Percentiles rank a stretch among this genome's conserved stretches.
Conservation (phyloP, 371 early-diverging fungal species). For the Conidiobolus incongruus region DNA sequence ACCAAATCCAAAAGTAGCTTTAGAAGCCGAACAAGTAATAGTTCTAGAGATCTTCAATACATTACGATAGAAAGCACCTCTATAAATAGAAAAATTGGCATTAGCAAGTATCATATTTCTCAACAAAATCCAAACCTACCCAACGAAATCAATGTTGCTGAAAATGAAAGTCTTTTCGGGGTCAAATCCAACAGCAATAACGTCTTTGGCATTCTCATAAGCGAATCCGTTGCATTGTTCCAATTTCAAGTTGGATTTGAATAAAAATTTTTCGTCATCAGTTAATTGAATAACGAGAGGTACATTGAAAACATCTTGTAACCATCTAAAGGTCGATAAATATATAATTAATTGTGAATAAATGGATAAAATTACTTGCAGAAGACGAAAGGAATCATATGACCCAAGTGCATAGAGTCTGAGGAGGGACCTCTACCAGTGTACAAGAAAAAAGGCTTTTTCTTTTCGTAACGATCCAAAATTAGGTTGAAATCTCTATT, state of each 20-base stretch:
- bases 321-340: conserved; percentile 28
- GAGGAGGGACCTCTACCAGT: conserved; percentile 99
- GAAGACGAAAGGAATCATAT: conserved; percentile 96
- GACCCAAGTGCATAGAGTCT: conserved; percentile 96
- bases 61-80: conserved; percentile 79
- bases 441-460: conserved; percentile 96
- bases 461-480: conserved; percentile 76
- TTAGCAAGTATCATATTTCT: too few species aligned
- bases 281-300: conserved; percentile 98
- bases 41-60: conserved; percentile 66
- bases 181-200: conserved; percentile 96
- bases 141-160: conserved; percentile 78
- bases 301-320: conserved; percentile 94
- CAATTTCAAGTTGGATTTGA: conserved; percentile 75
- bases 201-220: conserved; percentile 85
- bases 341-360: not conserved
- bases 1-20: conserved; percentile 80
- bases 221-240: conserved; percentile 70
- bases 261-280: conserved; percentile 99
- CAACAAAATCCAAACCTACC: too few species aligned
- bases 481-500: conserved; percentile 73
- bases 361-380: conserved; percentile 52
- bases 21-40: conserved; percentile 65
- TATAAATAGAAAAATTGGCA: too few species aligned
- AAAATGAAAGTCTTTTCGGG: conserved; percentile 98